A percentile compares a stretch with the other conserved stretches of the same genome.
These are phyloP conservation scores for Daedaleopsis nitida DNA, from an alignment of 768 basidiomycete genomes.

Conservation along the genomic window DNA sequence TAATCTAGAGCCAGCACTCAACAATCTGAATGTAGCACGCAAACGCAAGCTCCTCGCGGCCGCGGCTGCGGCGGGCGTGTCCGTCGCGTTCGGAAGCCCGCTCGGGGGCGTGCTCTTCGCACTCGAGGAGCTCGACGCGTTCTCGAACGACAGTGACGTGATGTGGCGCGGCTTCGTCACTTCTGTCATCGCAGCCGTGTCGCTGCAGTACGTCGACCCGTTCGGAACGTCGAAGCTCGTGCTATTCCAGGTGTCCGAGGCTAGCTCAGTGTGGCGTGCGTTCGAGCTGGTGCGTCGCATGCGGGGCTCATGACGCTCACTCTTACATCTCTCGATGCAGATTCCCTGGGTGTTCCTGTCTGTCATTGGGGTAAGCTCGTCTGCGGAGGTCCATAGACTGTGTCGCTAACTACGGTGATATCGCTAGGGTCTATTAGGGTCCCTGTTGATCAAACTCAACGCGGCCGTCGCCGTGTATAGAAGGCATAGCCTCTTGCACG, in stretches of 20 bases:
- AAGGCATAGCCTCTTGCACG: slow-evolving; percentile 51
- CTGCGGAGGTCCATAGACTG: background rate
- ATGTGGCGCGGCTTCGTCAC: slow-evolving; percentile 91
- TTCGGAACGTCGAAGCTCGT: slow-evolving; percentile 86
- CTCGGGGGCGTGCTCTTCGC: slow-evolving; percentile 86
- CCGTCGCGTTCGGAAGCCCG: slow-evolving; percentile 87
- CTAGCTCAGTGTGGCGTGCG: slow-evolving; percentile 63
- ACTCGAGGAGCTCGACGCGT: slow-evolving; percentile 75
- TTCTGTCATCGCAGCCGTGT: slow-evolving; percentile 83
- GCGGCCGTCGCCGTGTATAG: slow-evolving; percentile 64
- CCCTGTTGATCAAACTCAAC: slow-evolving; percentile 67
- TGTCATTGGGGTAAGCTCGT: slow-evolving; percentile 55
- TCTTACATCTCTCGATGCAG: slow-evolving; percentile 34
- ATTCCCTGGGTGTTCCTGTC: slow-evolving; percentile 71
- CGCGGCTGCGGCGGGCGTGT: slow-evolving; percentile 84
- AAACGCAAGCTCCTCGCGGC: slow-evolving; percentile 82
- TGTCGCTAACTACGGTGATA: background rate
- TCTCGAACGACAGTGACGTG: slow-evolving; percentile 72
- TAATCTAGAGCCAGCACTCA: background rate
- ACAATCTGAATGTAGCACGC: slow-evolving; percentile 49
- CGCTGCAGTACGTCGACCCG: slow-evolving; percentile 82
- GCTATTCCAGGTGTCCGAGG: slow-evolving; percentile 70
- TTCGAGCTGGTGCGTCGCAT: slow-evolving; percentile 62
- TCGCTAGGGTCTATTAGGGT: slow-evolving; percentile 62
- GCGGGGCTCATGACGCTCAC: no score